Conservation (phyloP, 2,329 filamentous ascomycete species). For the Aspergillus bombycis region DNA sequence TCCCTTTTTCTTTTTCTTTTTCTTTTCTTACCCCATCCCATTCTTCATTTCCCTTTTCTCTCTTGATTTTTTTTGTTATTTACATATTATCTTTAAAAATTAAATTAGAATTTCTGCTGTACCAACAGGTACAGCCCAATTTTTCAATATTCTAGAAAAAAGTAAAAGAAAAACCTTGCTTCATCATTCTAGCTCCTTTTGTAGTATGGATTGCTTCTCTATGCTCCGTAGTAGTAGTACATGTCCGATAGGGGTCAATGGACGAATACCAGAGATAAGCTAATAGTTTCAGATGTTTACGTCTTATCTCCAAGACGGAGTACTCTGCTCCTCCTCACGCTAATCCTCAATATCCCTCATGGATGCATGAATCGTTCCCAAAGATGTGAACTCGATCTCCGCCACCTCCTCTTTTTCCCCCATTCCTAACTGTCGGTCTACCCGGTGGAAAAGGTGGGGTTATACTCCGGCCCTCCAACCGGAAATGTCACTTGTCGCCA, state of each 20-base stretch:
- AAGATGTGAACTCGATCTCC: constrained; percentile 8
- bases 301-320: constrained; percentile 6
- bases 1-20: not conserved
- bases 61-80: too few relatives aligned
- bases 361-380: not conserved
- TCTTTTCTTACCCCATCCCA: not conserved
- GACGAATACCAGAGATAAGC: not conserved
- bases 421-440: constrained; percentile 4
- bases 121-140: not conserved
- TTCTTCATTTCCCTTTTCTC: not conserved
- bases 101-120: not conserved
- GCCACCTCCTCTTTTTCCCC: constrained; percentile 1
- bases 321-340: constrained; percentile 4
- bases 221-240: too few relatives aligned
- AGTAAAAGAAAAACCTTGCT: not conserved
- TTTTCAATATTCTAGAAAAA: not conserved
- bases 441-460: not conserved
- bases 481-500: not conserved
- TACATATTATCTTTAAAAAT: not conserved
- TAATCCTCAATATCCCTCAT: constrained; percentile 1
- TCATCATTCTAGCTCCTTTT: not conserved
- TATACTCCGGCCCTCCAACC: not conserved
- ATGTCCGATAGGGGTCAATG: not conserved
- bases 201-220: too few relatives aligned
- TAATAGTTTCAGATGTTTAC: not conserved